A percentile compares a stretch with the other conserved stretches of the same genome.
Evolutionary conservation across 1,284 basidiomycete genomes (phyloP).

Genomic region (Testicularia cyperi): DNA sequence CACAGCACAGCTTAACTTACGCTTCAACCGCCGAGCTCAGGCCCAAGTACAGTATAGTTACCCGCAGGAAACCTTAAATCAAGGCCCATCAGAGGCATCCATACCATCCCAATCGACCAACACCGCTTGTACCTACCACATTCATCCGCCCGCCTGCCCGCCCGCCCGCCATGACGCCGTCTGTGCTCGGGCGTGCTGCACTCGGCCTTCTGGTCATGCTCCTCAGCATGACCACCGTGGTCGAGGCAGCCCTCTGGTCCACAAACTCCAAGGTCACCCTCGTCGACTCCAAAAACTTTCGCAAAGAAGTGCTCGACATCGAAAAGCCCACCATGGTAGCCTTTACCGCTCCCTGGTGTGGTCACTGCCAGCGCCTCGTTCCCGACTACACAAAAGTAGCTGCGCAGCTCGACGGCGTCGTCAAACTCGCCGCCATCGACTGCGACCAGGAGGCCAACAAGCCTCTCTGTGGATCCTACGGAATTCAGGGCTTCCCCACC

Average conservation of each 20-base stretch:
- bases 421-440: slow-evolving; percentile 86
- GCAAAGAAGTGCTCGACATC: slow-evolving; percentile 51
- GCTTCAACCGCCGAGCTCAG: too few species aligned
- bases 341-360: slow-evolving; percentile 62
- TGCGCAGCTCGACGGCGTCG: slow-evolving; percentile 73
- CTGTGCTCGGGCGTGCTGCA: not conserved
- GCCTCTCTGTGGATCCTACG: slow-evolving; percentile 76
- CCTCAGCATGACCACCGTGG: slow-evolving; percentile 11
- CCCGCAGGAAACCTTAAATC: too few species aligned
- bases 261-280: slow-evolving; percentile 45
- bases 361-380: slow-evolving; percentile 79
- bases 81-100: too few species aligned
- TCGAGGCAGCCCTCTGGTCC: slow-evolving; percentile 49
- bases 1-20: too few species aligned
- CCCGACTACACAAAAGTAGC: slow-evolving; percentile 85
- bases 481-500: slow-evolving; percentile 90
- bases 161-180: not conserved
- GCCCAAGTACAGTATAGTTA: too few species aligned
- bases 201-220: slow-evolving; percentile 17
- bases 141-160: not conserved
- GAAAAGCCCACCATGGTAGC: slow-evolving; percentile 61
- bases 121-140: too few species aligned
- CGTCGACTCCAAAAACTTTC: slow-evolving; percentile 41
- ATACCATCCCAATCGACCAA: too few species aligned
- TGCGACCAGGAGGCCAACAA: slow-evolving; percentile 85